Base-by-base conservation (phyloP, 2,329 filamentous ascomycete species). In the Ceratocystis diversiconidia region DNA sequence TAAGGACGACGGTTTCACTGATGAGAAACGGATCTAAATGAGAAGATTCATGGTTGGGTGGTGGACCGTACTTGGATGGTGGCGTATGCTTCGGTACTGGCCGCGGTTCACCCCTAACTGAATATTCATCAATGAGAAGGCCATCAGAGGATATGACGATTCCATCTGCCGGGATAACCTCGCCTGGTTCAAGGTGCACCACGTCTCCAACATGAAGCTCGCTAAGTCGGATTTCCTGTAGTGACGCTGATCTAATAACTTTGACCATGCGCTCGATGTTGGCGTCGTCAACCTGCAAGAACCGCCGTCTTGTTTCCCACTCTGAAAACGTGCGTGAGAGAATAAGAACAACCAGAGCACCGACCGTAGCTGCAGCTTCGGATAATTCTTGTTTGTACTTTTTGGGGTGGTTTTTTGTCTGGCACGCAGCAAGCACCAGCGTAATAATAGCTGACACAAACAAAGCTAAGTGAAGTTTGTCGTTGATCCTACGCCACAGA, bases 291-390 rank as follows among this genome's bases (percentile, higher is more conserved):
- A 92, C 77, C 73, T 89, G 90, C 48, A 89, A 86, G 71, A 92
- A 92, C 71, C 90, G 87, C 59, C 86, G 81, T 73, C 91, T 88
- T 74, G 91, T 91, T 71, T 92, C 88, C 81, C 85, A 92, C 72
- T 92, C 89, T 69, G 90, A 92, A 43, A 85, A 76, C n/a, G 88
- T 88, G 68, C 87, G 88, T 22, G 90, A 88, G 22, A 87, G 74
- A 2, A 91, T 86, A 60, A 92, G 89, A 69, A 92, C 85, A 17
- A 86, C 72, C 68, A 92, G 89, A 62, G 88, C 89, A 25, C 87
- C 82, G 55, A 90, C 85, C 69, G 92, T 90, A 6, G 89, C 88
- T 10, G 91, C 85, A 69, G 88, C 88, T 74, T 92, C 89, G 4
- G 91, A 86, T 89, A 89, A 92, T 73, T 91, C 86, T 12, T 90